A percentile compares a stretch with the other conserved stretches of the same genome.
These are phyloP conservation scores for Leccinum boreale DNA, from an alignment of 768 basidiomycete genomes.

Conservation along the genomic window DNA sequence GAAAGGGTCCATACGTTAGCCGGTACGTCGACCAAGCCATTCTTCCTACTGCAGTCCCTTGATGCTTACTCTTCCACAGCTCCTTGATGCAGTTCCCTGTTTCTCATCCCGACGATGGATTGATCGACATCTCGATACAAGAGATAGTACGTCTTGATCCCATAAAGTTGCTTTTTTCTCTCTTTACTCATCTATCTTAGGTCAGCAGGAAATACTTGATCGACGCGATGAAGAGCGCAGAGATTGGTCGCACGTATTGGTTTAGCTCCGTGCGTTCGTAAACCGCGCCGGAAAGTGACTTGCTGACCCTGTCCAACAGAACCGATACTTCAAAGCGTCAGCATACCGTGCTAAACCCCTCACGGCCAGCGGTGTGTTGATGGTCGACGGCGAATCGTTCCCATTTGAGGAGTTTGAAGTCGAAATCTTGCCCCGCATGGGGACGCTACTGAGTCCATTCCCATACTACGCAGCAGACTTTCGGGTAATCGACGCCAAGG, in stretches of 20 bases:
- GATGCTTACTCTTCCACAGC: constrained; percentile 29
- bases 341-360: constrained; percentile 72
- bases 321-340: constrained; percentile 68
- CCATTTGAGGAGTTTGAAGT: constrained; percentile 76
- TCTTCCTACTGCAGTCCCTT: neutral
- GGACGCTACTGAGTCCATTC: constrained; percentile 60
- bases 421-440: constrained; percentile 68
- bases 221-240: constrained; percentile 55
- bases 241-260: constrained; percentile 63
- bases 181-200: constrained; percentile 13
- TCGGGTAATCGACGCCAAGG: constrained; percentile 24
- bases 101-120: constrained; percentile 73
- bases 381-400: constrained; percentile 77
- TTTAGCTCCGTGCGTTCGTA: constrained; percentile 45
- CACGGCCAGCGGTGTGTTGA: constrained; percentile 48
- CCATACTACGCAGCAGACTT: constrained; percentile 56
- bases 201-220: constrained; percentile 46
- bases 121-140: constrained; percentile 70
- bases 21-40: constrained; percentile 37
- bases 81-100: constrained; percentile 84
- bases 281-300: neutral
- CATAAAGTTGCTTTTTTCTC: neutral
- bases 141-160: constrained; percentile 43
- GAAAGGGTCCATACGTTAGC: constrained; percentile 74
- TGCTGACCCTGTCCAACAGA: constrained; percentile 36